A percentile compares a stretch with the other conserved stretches of the same genome.
phyloP scores from a whole-genome alignment of 169 alveolate genomes.

The Nephromyces sp. region DNA sequence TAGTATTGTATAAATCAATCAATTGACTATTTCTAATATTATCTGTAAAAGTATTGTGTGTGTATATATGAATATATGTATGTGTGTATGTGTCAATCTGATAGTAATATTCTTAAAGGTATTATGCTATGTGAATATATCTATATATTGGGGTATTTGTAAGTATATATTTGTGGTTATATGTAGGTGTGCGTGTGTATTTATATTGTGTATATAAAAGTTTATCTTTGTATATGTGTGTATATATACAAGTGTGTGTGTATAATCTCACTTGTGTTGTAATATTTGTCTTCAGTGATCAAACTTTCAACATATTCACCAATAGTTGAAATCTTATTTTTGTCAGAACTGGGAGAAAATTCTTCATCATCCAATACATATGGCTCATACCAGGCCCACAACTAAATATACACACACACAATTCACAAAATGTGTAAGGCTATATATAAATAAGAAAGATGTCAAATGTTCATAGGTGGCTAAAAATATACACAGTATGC shows the following conservation, averaged over 20 bases:
- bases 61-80: too few relatives aligned
- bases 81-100: too few relatives aligned
- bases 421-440: background rate
- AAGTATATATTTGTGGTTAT: too few relatives aligned
- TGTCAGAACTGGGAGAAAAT: constrained; percentile 24
- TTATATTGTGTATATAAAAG: too few relatives aligned
- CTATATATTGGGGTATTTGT: too few relatives aligned
- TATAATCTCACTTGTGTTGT: constrained; percentile 1
- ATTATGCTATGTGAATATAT: too few relatives aligned
- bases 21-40: too few relatives aligned
- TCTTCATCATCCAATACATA: constrained; percentile 31
- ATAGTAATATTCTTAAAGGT: too few relatives aligned
- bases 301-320: constrained; percentile 29
- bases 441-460: too few relatives aligned
- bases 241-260: background rate
- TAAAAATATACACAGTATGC: background rate
- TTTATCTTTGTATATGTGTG: background rate
- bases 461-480: background rate
- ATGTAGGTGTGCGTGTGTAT: too few relatives aligned
- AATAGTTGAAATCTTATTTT: background rate
- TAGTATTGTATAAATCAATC: too few relatives aligned
- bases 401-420: constrained; percentile 8
- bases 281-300: constrained; percentile 34
- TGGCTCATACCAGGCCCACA: constrained; percentile 37
- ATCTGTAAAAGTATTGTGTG: too few relatives aligned